Evolutionary conservation across 1,284 basidiomycete species (phyloP).

Genomic region (Apiotrichum veenhuisii): DNA sequence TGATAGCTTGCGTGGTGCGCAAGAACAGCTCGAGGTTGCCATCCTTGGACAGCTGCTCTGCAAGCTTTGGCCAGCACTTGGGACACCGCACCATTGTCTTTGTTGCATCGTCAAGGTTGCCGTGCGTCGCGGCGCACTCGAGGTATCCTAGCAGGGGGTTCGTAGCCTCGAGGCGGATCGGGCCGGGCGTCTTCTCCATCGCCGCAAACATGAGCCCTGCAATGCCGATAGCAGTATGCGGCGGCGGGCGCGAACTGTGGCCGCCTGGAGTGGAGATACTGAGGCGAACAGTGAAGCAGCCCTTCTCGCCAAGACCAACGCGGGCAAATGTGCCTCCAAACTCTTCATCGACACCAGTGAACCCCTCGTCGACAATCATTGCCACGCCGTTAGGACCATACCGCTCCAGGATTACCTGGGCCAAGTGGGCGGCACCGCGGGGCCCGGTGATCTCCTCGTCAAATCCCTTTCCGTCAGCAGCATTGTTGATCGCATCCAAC

Average conservation of each 20-base stretch:
- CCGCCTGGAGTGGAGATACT: slow-evolving; percentile 59
- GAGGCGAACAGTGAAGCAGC: slow-evolving; percentile 54
- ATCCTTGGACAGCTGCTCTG: slow-evolving; percentile 8
- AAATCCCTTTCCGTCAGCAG: slow-evolving; percentile 12
- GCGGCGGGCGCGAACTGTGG: slow-evolving; percentile 58
- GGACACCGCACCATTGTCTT: slow-evolving; percentile 8
- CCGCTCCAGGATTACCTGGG: slow-evolving; percentile 17
- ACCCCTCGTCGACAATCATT: slow-evolving; percentile 36
- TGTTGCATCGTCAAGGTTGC: slow-evolving; percentile 9
- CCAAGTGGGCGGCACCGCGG: slow-evolving; percentile 27
- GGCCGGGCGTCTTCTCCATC: slow-evolving; percentile 17
- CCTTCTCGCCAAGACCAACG: slow-evolving; percentile 35
- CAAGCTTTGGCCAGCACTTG: slow-evolving; percentile 10
- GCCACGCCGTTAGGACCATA: slow-evolving; percentile 29
- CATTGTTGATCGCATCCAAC: not conserved
- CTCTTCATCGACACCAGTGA: slow-evolving; percentile 28
- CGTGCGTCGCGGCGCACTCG: slow-evolving; percentile 17
- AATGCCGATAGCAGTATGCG: slow-evolving; percentile 28
- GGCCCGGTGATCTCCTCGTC: slow-evolving; percentile 35
- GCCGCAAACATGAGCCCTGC: slow-evolving; percentile 32
- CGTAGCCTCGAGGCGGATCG: slow-evolving; percentile 4
- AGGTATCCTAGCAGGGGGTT: slow-evolving; percentile 22
- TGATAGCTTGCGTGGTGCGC: slow-evolving; percentile 20
- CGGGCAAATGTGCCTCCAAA: slow-evolving; percentile 29
- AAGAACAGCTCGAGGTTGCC: slow-evolving; percentile 14